Evolutionary conservation across 495 filamentous ascomycete genomes (phyloP), one percentile per base, ranked within the genome.

Genomic region (Xylaria curta): DNA sequence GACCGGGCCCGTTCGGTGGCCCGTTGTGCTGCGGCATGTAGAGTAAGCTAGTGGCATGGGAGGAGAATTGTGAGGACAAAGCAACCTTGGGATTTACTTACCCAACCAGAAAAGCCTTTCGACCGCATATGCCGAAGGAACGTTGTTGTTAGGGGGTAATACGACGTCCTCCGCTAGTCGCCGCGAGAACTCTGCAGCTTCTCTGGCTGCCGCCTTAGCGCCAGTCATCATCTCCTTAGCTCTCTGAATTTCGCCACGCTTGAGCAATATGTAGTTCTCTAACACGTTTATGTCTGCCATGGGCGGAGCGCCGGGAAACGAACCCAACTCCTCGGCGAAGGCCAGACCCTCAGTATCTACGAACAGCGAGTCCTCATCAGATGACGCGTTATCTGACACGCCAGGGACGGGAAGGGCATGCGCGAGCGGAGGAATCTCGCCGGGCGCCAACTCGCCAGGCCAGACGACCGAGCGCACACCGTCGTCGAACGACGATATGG

Each of bases 101-200:
- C 66, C 36, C 10, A 68, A 4, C 66, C 40, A 46, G 6, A 21
- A n/a, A 1, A 60, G 4, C 13, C 66, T 46, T 7, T 58, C 51
- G 24, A 33, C 40, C 15, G 66, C 66, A 36, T 68, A 60, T 9
- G 53, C 66, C 53, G 51, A 56, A 19, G 53, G 53, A 17, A 60
- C 13, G 15, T 36, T 59, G 13, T 68, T 28, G 4, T 4, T 15
- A 19, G 64, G 64, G n/a, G 31, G 8, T 28, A 60, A 53, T 21
- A 68, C 9, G 4, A 68, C 66, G 6, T 59, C 66, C 1, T 15
- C 1, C 6, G 5, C 0, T 6, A 68, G 12, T 10, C 53, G 53
- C 0, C 17, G 13, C 21, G 66, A 24, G 40, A 59, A 68, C 0
- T 26, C 24, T 7, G 3, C 6, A 6, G 53, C 40, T 10, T 68